Evolutionary conservation across 768 basidiomycete genomes (phyloP).

Genomic region (Suillus paluster): DNA sequence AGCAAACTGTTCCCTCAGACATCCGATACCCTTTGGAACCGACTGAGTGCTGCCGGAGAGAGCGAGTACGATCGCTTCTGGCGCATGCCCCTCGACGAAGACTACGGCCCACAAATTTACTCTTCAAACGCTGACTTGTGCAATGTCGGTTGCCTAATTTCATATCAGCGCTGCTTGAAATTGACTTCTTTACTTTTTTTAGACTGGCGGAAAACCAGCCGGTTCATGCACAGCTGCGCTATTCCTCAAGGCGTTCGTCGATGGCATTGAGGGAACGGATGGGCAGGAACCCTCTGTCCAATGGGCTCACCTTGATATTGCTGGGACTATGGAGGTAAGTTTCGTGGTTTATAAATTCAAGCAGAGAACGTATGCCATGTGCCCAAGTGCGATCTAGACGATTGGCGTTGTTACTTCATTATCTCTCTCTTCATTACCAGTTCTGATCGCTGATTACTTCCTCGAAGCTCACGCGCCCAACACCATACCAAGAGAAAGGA

Average conservation of each 20-base stretch:
- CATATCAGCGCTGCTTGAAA: neutral
- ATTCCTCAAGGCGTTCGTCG: conserved; percentile 84
- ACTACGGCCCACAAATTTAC: conserved; percentile 76
- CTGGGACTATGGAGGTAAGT: conserved; percentile 72
- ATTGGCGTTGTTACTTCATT: neutral
- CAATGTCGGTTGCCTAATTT: conserved; percentile 43
- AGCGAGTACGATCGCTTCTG: conserved; percentile 83
- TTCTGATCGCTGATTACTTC: conserved; percentile 6
- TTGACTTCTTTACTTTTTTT: conserved; percentile 11
- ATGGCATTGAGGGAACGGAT: conserved; percentile 76
- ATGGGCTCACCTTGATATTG: conserved; percentile 92
- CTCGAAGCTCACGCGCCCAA: conserved; percentile 51
- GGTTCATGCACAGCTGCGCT: conserved; percentile 84
- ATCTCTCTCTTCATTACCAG: neutral
- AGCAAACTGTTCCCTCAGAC: conserved; percentile 43
- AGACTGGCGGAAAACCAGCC: conserved; percentile 75
- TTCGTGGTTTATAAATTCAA: conserved; percentile 22
- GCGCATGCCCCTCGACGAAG: conserved; percentile 89
- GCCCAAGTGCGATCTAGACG: conserved; percentile 1
- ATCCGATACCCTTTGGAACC: conserved; percentile 75
- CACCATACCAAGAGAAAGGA: conserved; percentile 70
- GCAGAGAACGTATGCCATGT: conserved; percentile 39
- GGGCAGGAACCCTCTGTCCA: conserved; percentile 58
- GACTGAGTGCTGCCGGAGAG: conserved; percentile 71
- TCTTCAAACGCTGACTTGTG: conserved; percentile 81